phyloP scores from a whole-genome alignment of 139 green algal genomes.

The Asterochloris erici region DNA sequence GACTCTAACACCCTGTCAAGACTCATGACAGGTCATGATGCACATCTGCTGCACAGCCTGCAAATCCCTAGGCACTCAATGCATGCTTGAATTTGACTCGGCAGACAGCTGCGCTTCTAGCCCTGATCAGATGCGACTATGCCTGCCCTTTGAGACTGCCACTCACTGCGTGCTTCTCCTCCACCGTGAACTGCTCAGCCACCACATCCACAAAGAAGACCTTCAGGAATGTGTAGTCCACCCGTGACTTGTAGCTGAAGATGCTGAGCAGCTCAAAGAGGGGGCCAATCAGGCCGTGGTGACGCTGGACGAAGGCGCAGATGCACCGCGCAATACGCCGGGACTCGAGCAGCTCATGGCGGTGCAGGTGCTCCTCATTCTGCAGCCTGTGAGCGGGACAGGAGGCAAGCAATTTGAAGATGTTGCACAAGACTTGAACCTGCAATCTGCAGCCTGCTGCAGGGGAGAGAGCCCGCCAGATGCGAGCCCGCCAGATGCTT shows the following conservation, averaged over 20 bases:
- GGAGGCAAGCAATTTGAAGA: too few relatives aligned
- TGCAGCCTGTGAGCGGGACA: constrained; percentile 24
- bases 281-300: constrained; percentile 56
- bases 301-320: constrained; percentile 59
- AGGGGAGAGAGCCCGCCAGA: too few relatives aligned
- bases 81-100: neutral
- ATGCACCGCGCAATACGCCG: constrained; percentile 82
- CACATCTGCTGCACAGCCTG: too few relatives aligned
- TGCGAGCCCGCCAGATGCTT: too few relatives aligned
- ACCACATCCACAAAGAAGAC: constrained; percentile 59
- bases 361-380: constrained; percentile 37
- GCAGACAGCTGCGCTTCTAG: neutral
- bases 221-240: constrained; percentile 85
- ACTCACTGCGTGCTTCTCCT: constrained; percentile 44
- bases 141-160: neutral
- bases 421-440: too few relatives aligned
- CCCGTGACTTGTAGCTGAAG: constrained; percentile 42
- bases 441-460: too few relatives aligned
- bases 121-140: too few relatives aligned
- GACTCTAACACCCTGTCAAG: too few relatives aligned
- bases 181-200: constrained; percentile 41
- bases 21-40: too few relatives aligned
- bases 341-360: constrained; percentile 63
- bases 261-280: constrained; percentile 86
- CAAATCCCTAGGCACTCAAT: neutral